Evolutionary conservation across 306 rosid genomes (phyloP), one percentile per base, ranked within the genome.

Genomic region (Echinosophora koreensis): DNA sequence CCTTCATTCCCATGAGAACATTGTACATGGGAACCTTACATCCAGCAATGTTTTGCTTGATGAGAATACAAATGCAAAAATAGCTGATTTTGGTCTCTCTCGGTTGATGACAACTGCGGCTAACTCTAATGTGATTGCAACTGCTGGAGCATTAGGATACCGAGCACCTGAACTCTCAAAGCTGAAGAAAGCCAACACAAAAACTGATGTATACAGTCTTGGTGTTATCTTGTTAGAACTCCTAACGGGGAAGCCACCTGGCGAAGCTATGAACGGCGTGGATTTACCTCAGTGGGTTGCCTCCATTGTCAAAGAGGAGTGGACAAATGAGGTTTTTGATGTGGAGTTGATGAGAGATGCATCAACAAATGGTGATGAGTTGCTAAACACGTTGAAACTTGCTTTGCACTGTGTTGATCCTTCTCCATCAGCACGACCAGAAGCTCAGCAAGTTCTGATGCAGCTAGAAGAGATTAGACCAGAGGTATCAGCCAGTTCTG

Each of bases 231-330:
- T 92, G 81, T 83, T 94, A 85, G 98, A 94, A 81, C 97, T 90
- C 62, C 92, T 92, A 72, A 94, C 97, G 7, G 96, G 98, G 54
- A 94, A 92, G 80, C 89, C 97, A 68, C 97, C 98, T 3, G 92
- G 93, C 12, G 97, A 92, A 80, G 89, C 93, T 7, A 73, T 88
- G 91, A 87, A 90, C 44, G 98, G 98, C 4, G 79, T 88, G 68
- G 97, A 94, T 87, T 87, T 94, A 80, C 98, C 98, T 34, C 98
- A 88, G 64, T 94, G 98, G 98, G 97, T 94, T 77, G 98, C 98
- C 52, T 94, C 98, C 8, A 92, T 90, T 41, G 98, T 94, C 27
- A 94, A 94, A 74, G 97, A 92, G 83, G 98, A 94, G 87, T 94
- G 98, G 98, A 92, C 97, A 0, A 94, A 94, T 44, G 97, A 94